Base-by-base conservation (phyloP, 2,329 filamentous ascomycete genomes). In the Talaromyces sp. region DNA sequence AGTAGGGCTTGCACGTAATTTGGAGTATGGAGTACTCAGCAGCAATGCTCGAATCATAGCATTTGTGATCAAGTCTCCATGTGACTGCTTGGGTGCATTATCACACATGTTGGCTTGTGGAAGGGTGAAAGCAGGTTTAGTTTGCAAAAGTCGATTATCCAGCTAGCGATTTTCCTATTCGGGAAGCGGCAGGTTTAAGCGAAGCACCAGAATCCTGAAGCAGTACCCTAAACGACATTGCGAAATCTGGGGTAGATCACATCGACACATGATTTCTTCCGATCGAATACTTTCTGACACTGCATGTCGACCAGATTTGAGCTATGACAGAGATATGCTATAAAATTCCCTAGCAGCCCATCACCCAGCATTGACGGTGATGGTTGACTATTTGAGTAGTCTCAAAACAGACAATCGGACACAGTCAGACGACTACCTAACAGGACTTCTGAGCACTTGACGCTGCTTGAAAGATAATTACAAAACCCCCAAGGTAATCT, bases 1-100 rank as follows among this genome's bases (percentile, higher is more conserved):
- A n/a, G n/a, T n/a, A 35, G 21, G 35, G 21, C 54, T 31, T 57
- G 37, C 21, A 31, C 35, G 18, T 57, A 57, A 57, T 57, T 57
- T 57, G 31, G 21, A 31, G 50, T 9, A 37, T 31, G 31, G 62
- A 57, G 42, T 23, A 16, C 16, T 50, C n/a, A n/a, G 46, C 25
- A 31, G 6, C 46, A 31, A 33, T 18, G 48, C 55, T 44, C 18
- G 55, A 46, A 40, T 33, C 39, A 46, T 28, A 56, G 50, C 37
- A 56, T 37, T 33, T 54, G 35, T 60, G 40, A 64, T 35, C 21
- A 64, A 37, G 35, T 21, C 46, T 9, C 16, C 21, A n/a, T 28
- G 14, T 40, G 35, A 37, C 46, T 35, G 18, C 25, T 56, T 31
- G 39, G 28, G 40, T 18, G 25, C 39, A 48, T 39, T 48, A 46